phyloP scores from a whole-genome alignment of 805 yeast genomes.

The Wickerhamiella sergipiensis region DNA sequence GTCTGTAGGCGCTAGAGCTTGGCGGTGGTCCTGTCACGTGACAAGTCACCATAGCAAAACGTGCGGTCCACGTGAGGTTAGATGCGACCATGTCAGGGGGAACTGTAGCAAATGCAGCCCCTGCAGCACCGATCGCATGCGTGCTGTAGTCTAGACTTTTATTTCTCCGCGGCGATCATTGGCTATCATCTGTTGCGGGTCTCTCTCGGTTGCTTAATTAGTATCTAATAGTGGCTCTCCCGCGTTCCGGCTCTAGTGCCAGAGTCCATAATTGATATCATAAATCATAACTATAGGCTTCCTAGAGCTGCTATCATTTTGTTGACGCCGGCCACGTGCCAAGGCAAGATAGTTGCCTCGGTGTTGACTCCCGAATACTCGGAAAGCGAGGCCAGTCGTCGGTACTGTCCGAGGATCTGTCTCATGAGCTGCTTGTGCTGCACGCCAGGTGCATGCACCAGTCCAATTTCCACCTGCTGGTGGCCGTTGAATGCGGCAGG shows the following conservation, averaged over 20 bases:
- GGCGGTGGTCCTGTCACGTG: background rate
- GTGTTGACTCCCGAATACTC: slow-evolving; percentile 24
- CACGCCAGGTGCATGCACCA: slow-evolving; percentile 4
- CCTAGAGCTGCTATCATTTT: slow-evolving; percentile 17
- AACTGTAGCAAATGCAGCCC: too few species aligned
- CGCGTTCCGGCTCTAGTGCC: too few species aligned
- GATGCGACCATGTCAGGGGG: background rate
- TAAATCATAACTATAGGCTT: background rate
- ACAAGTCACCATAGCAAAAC: background rate
- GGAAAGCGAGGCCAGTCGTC: slow-evolving; percentile 25
- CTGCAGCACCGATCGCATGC: too few species aligned
- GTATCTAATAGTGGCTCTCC: too few species aligned
- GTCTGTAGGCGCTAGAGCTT: background rate
- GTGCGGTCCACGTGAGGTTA: background rate
- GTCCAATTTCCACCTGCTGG: slow-evolving; percentile 7
- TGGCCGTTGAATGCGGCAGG: slow-evolving; percentile 5
- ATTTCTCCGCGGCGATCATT: too few species aligned
- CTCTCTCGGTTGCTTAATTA: too few species aligned
- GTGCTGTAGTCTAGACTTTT: too few species aligned
- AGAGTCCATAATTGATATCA: too few species aligned
- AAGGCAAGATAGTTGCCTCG: slow-evolving; percentile 23
- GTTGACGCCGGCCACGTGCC: slow-evolving; percentile 28
- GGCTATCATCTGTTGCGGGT: too few species aligned
- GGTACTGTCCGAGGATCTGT: slow-evolving; percentile 24
- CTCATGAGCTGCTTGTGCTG: slow-evolving; percentile 18